Percentiles rank a stretch among this genome's conserved stretches.
Evolutionary conservation across 2,329 filamentous ascomycete species (phyloP).

Genomic region (Cadophora luteo-olivacea): DNA sequence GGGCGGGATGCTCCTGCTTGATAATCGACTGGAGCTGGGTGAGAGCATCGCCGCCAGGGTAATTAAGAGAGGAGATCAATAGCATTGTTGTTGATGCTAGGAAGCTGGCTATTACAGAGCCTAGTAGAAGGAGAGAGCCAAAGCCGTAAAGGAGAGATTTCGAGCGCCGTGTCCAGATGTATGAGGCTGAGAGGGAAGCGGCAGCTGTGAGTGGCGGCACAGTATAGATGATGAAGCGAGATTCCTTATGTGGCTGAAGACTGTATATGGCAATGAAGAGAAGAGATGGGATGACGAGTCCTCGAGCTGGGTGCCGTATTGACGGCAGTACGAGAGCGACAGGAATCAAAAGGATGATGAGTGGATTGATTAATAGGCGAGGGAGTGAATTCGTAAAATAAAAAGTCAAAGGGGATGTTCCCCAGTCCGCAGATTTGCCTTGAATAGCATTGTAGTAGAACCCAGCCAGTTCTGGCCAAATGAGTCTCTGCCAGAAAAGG

Average conservation of each 20-base stretch:
- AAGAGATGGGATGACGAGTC: conserved; percentile 69
- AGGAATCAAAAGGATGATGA: conserved; percentile 62
- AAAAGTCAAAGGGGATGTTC: conserved; percentile 82
- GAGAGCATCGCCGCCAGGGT: conserved; percentile 87
- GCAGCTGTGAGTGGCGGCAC: conserved; percentile 81
- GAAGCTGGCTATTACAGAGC: conserved; percentile 67
- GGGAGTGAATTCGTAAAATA: conserved; percentile 86
- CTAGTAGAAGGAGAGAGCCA: conserved; percentile 59
- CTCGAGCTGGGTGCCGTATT: conserved; percentile 51
- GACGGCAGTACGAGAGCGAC: conserved; percentile 56
- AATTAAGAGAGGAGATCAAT: conserved; percentile 85
- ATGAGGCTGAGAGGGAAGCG: conserved; percentile 75
- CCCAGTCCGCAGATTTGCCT: conserved; percentile 86
- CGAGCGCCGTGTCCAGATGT: conserved; percentile 68
- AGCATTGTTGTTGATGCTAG: conserved; percentile 71
- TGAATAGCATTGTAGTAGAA: conserved; percentile 92
- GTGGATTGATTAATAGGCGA: conserved; percentile 82
- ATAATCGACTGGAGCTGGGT: conserved; percentile 53
- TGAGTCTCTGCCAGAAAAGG: conserved; percentile 86
- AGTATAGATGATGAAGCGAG: conserved; percentile 91
- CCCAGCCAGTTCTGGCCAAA: conserved; percentile 90
- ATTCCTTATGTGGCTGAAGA: conserved; percentile 92
- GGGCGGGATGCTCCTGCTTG: conserved; percentile 28
- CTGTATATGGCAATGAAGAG: conserved; percentile 83
- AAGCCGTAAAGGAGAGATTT: conserved; percentile 65